Evolutionary conservation across 345 rosid species (phyloP), one percentile per base, ranked within the genome.

Genomic region (Physaria fendleri): DNA sequence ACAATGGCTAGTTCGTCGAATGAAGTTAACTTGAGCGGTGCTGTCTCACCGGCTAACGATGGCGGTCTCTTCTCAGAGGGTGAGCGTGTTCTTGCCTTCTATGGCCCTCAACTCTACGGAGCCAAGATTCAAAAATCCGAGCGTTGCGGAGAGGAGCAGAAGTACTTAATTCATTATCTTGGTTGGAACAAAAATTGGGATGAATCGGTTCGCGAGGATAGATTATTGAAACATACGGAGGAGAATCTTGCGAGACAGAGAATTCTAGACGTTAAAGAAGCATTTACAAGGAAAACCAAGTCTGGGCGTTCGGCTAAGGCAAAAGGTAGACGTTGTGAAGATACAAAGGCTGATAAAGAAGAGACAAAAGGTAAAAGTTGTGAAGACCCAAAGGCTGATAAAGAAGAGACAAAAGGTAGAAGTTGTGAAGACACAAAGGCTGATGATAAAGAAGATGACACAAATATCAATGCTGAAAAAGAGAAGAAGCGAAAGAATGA

Each of bases 171-270:
- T 65, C 99, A 90, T 70, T 93, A 93, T 75, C 96, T 90, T 40
- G 96, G 98, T 59, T 92, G 98, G 98, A 92, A 84, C 78, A 92
- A 88, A 83, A 88, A 88, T 65, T 93, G 95, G 99, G 97, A 93
- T 62, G 97, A 93, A 73, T 89, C 97, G 99, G 91, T 87, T 69
- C 85, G 85, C 1, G 65, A 49, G 12, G 94, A 87, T 12, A 82
- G 88, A 48, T 71, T 93, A 61, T 40, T 81, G 79, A 85, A 89
- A 70, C 65, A 73, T 53, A 79, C 75, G 7, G 79, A 82, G 34
- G 95, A 85, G 78, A 85, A 86, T 69, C 78, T 79, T 24, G 41
- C 67, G 71, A 82, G 85, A 75, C 90, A 81, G 80, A 83, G 73
- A 61, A 77, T 76, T 47, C 74, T 80, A 20, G 77, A 75, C 10